Evolutionary conservation across 148 eudicot genomes (phyloP).

Genomic region (Dysphania ambrosioides): DNA sequence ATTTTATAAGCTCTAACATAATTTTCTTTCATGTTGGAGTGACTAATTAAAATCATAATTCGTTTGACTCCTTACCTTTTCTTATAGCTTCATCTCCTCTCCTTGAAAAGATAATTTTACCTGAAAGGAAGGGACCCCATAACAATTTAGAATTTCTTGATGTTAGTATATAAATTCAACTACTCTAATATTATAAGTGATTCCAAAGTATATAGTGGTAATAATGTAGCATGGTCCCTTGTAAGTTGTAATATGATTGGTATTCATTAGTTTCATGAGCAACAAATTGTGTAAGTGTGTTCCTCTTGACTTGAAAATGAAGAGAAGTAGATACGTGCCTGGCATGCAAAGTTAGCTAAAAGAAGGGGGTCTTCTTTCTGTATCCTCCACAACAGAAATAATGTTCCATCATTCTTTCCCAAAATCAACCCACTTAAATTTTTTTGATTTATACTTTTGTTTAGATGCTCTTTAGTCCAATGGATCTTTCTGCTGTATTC

Average conservation of each 20-base stretch:
- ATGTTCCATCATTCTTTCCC: conserved; percentile 12
- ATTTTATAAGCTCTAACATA: conserved; percentile 3
- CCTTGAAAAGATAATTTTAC: no score
- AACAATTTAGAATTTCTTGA: neutral
- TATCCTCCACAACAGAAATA: neutral
- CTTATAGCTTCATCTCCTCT: conserved; percentile 39
- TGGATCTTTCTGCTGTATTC: neutral
- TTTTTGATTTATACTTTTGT: neutral
- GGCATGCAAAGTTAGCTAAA: conserved; percentile 51
- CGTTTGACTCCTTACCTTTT: conserved; percentile 30
- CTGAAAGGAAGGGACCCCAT: conserved; percentile 26
- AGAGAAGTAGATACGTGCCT: conserved; percentile 67
- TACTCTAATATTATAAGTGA: conserved; percentile 7
- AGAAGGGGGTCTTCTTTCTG: neutral
- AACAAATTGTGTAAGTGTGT: neutral
- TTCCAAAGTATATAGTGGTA: conserved; percentile 16
- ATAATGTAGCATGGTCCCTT: conserved; percentile 6
- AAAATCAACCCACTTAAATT: neutral
- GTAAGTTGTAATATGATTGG: conserved; percentile 18
- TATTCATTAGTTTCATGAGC: conserved; percentile 17
- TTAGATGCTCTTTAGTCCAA: neutral
- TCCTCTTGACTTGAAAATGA: conserved; percentile 53
- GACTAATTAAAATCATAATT: conserved; percentile 16
- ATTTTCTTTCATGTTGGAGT: neutral
- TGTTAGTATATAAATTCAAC: neutral